Conservation (phyloP, 1,284 basidiomycete genomes). For the Marasmius oreades region DNA sequence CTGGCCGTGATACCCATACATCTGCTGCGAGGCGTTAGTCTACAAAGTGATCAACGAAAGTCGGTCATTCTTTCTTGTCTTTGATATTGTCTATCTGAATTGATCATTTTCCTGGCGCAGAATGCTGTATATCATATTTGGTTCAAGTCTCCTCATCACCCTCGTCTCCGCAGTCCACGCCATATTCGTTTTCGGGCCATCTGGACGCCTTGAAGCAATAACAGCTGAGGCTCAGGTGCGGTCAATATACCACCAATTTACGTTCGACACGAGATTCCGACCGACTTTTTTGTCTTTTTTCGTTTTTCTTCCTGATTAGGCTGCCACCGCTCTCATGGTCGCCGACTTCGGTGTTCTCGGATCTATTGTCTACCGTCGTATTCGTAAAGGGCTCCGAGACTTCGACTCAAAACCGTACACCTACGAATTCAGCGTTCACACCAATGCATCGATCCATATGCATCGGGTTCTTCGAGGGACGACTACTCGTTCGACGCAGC, state of each 20-base stretch:
- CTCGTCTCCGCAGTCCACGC: constrained; percentile 13
- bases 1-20: constrained; percentile 23
- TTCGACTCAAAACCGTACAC: constrained; percentile 8
- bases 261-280: too few species aligned
- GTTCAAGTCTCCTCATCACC: constrained; percentile 12
- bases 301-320: constrained; percentile 4
- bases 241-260: neutral
- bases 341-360: constrained; percentile 1
- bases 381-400: constrained; percentile 4
- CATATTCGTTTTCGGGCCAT: constrained; percentile 12
- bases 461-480: neutral
- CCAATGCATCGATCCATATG: constrained; percentile 3
- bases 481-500: neutral
- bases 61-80: neutral
- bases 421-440: neutral
- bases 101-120: neutral
- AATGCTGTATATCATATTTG: constrained; percentile 13
- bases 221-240: constrained; percentile 15
- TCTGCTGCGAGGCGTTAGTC: constrained; percentile 22
- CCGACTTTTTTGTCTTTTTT: too few species aligned
- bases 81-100: neutral
- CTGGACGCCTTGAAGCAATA: constrained; percentile 13
- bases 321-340: constrained; percentile 12
- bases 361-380: constrained; percentile 5
- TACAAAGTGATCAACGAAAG: constrained; percentile 13